Evolutionary conservation across 1,284 basidiomycete genomes (phyloP).

Genomic region (Pseudozyma sp.): DNA sequence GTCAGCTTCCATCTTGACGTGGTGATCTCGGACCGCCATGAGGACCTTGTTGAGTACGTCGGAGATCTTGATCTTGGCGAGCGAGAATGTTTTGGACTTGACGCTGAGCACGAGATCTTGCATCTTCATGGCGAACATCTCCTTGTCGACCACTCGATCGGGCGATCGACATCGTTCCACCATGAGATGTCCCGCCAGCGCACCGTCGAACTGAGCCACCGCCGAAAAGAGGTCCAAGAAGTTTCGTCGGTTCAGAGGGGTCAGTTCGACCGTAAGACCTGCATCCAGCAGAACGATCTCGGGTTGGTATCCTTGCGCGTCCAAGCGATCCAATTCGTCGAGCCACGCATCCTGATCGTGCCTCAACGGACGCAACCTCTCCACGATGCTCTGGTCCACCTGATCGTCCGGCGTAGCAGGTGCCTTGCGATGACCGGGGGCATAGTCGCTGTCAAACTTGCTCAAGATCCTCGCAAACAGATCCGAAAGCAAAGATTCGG

Average conservation of each 20-base stretch:
- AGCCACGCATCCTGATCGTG: slow-evolving; percentile 77
- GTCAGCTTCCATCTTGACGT: slow-evolving; percentile 98
- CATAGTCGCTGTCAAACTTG: slow-evolving; percentile 66
- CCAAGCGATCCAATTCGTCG: slow-evolving; percentile 76
- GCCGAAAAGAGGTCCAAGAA: slow-evolving; percentile 97
- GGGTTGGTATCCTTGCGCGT: slow-evolving; percentile 83
- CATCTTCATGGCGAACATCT: slow-evolving; percentile 96
- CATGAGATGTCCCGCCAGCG: slow-evolving; percentile 93
- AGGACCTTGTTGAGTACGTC: slow-evolving; percentile 91
- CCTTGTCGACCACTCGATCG: slow-evolving; percentile 87
- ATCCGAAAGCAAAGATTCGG: slow-evolving; percentile 58
- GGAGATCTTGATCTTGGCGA: slow-evolving; percentile 94
- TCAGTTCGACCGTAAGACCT: slow-evolving; percentile 89
- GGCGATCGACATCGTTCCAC: slow-evolving; percentile 93
- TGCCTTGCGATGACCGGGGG: slow-evolving; percentile 48
- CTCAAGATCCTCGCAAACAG: slow-evolving; percentile 57
- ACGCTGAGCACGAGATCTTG: slow-evolving; percentile 92
- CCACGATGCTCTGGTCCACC: slow-evolving; percentile 74
- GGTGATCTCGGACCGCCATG: slow-evolving; percentile 86
- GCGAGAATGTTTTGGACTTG: slow-evolving; percentile 94
- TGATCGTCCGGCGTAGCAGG: slow-evolving; percentile 73
- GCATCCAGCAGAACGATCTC: slow-evolving; percentile 97
- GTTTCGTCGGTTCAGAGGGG: slow-evolving; percentile 83
- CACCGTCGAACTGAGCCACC: slow-evolving; percentile 95
- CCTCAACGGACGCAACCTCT: slow-evolving; percentile 75